phyloP scores from a whole-genome alignment of 192 early-diverging fungal species.

The Rhizophagus sp. region DNA sequence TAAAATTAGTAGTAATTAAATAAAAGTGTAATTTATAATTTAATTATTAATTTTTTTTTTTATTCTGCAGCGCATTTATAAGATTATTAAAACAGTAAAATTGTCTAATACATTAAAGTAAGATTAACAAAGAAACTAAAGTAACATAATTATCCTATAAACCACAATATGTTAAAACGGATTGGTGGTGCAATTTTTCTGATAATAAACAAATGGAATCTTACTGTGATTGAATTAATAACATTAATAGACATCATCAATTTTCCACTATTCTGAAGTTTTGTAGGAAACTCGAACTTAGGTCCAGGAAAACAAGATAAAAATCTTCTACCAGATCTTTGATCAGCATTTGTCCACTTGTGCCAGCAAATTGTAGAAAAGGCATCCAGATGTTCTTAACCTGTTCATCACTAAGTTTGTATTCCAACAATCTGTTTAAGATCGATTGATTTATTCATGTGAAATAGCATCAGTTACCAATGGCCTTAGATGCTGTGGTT shows the following conservation, averaged over 20 bases:
- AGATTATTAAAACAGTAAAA: too few species aligned
- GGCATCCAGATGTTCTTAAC: neutral
- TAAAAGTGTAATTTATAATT: too few species aligned
- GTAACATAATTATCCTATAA: too few species aligned
- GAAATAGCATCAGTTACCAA: neutral
- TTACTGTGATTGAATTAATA: neutral
- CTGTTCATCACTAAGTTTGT: constrained; percentile 17
- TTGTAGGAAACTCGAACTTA: constrained; percentile 15
- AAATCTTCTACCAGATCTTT: constrained; percentile 1
- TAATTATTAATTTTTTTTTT: too few species aligned
- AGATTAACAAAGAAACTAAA: too few species aligned
- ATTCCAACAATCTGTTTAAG: constrained; percentile 27
- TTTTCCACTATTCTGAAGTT: constrained; percentile 15
- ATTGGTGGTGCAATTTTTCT: neutral
- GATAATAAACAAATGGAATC: neutral
- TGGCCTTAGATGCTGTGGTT: neutral
- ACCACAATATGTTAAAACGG: neutral
- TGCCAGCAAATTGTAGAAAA: constrained; percentile 24
- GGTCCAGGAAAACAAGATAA: constrained; percentile 12
- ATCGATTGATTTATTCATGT: constrained; percentile 30
- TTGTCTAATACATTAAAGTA: too few species aligned
- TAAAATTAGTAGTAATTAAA: too few species aligned
- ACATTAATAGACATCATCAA: neutral
- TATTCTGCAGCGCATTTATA: too few species aligned
- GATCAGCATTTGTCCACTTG: constrained; percentile 20